Evolutionary conservation across 2,329 filamentous ascomycete genomes (phyloP).

Genomic region (Colletotrichum kahawae): DNA sequence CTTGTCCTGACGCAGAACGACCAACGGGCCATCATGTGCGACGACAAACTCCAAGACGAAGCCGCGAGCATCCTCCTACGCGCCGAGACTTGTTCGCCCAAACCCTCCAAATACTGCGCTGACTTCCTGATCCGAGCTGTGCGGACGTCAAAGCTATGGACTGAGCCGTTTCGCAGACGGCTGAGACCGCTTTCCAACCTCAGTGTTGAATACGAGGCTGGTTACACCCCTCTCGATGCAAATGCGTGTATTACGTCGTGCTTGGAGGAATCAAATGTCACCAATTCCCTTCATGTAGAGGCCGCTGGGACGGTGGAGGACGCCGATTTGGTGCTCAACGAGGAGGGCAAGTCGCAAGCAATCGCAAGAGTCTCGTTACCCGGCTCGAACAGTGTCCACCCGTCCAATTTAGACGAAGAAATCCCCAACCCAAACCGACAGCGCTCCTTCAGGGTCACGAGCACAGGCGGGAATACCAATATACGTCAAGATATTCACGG

Average conservation of each 20-base stretch:
- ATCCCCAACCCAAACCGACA: no score
- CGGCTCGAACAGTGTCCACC: not conserved
- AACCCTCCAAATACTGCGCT: not conserved
- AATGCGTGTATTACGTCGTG: no score
- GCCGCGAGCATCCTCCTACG: not conserved
- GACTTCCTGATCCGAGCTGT: not conserved
- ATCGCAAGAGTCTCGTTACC: accelerated
- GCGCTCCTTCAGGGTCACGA: not conserved
- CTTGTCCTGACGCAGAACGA: not conserved
- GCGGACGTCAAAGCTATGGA: not conserved
- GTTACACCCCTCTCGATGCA: no score
- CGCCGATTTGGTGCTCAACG: not conserved
- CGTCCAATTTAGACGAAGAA: not conserved
- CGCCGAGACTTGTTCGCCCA: not conserved
- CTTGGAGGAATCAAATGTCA: no score
- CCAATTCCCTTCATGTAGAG: no score
- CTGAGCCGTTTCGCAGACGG: not conserved
- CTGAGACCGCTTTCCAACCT: not conserved
- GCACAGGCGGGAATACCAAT: not conserved
- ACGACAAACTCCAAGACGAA: not conserved
- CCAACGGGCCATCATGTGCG: not conserved
- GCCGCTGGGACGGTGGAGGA: no score
- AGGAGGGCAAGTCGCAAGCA: not conserved
- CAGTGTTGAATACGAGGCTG: not conserved
- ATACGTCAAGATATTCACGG: not conserved